Conservation (phyloP, 805 yeast species). For the Saccharomycopsis lassenensis region DNA sequence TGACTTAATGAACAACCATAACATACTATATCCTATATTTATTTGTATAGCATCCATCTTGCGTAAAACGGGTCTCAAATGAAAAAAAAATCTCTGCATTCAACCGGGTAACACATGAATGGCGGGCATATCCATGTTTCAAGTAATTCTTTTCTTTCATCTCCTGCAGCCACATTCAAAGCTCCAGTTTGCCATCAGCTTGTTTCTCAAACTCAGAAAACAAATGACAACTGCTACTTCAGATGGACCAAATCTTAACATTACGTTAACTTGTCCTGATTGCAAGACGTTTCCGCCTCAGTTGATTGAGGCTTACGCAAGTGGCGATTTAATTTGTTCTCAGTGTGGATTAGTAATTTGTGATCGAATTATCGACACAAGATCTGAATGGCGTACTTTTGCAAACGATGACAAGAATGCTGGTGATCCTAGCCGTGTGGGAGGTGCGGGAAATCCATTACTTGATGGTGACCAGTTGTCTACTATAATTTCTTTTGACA, state of each 20-base stretch:
- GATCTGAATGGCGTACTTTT: slow-evolving; percentile 98
- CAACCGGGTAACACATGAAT: too few relatives aligned
- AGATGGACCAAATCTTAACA: slow-evolving; percentile 76
- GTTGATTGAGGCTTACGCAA: slow-evolving; percentile 86
- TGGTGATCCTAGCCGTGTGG: slow-evolving; percentile 98
- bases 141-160: too few relatives aligned
- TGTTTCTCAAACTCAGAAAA: neutral
- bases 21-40: too few relatives aligned
- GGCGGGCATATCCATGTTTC: too few relatives aligned
- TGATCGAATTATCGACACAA: slow-evolving; percentile 84
- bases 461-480: slow-evolving; percentile 86
- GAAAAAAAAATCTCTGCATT: too few relatives aligned
- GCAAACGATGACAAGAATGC: slow-evolving; percentile 96
- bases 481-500: slow-evolving; percentile 81
- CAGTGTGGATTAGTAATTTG: slow-evolving; percentile 90
- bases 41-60: too few relatives aligned
- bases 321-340: slow-evolving; percentile 98
- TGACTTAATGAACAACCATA: too few relatives aligned
- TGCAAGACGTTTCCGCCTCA: slow-evolving; percentile 95
- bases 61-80: too few relatives aligned
- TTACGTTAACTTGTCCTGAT: slow-evolving; percentile 88
- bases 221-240: too few relatives aligned
- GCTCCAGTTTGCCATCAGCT: neutral
- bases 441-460: slow-evolving; percentile 90
- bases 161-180: neutral